Evolutionary conservation across 2,329 filamentous ascomycete genomes (phyloP).

Genomic region (Diplodia sapinea): DNA sequence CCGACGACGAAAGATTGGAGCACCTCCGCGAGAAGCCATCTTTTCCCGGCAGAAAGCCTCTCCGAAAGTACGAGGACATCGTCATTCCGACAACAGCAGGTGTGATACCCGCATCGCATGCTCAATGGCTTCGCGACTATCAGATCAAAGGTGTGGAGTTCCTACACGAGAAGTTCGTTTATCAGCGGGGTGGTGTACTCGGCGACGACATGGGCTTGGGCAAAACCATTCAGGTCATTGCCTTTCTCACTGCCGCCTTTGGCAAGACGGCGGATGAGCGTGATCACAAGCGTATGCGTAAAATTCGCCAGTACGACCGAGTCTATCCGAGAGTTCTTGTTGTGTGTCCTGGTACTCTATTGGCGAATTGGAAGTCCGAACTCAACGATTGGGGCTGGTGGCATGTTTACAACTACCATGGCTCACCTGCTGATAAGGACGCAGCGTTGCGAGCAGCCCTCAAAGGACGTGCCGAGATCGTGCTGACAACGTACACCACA

Average conservation of each 20-base stretch:
- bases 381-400: conserved; percentile 94
- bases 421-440: conserved; percentile 65
- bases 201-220: conserved; percentile 98
- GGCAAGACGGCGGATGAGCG: conserved; percentile 91
- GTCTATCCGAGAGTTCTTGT: conserved; percentile 81
- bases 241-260: conserved; percentile 88
- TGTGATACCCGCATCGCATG: conserved; percentile 83
- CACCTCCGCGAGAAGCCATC: conserved; percentile 71
- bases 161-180: conserved; percentile 86
- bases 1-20: conserved; percentile 68
- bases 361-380: conserved; percentile 90
- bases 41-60: conserved; percentile 67
- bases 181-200: conserved; percentile 86
- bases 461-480: conserved; percentile 80
- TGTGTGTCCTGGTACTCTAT: conserved; percentile 85
- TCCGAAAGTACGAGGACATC: conserved; percentile 75
- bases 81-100: conserved; percentile 76
- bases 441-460: conserved; percentile 73
- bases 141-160: conserved; percentile 86
- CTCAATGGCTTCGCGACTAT: conserved; percentile 90
- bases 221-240: conserved; percentile 95
- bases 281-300: conserved; percentile 85
- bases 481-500: conserved; percentile 93
- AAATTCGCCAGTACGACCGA: conserved; percentile 67
- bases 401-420: conserved; percentile 84